Evolutionary conservation across 306 rosid genomes (phyloP), one percentile per base, ranked within the genome.

Genomic region (Cucurbita argyrosperma): DNA sequence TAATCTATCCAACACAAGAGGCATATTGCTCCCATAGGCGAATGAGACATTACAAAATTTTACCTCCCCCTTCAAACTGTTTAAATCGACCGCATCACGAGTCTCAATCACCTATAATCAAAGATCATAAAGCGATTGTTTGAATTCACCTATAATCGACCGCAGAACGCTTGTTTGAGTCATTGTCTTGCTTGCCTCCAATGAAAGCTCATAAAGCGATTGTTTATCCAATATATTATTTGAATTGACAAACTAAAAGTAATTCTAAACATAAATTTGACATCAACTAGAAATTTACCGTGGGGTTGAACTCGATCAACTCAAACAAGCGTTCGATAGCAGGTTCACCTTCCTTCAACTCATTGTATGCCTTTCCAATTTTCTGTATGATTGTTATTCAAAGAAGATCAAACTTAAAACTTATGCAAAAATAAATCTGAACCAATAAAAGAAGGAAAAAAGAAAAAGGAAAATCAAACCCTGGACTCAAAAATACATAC

Each of bases 301-400:
- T 80, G 69, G 89, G 58, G 81, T 80, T 77, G 84, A 86, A 82
- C 79, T 54, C 84, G 53, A 82, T 87, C 81, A 90, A 74, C 66
- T 87, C 88, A 84, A 85, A 58, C 82, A 92, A 55, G 77, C 98
- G 96, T 74, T 90, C 93, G 40, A 86, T 81, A 15, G 96, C 91
- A 47, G 96, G 96, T 84, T 92, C 96, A 79, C 96, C 98, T 83
- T 88, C 91, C 84, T 84, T 90, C 88, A 85, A 83, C 72, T 92
- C 98, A 80, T 92, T 88, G 84, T 90, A 92, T 79, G 96, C 92
- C 81, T 87, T 90, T 78, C 93, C 98, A 65, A 88, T 82, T 80
- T 88, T 92, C 98, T 92, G 96, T 80, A 15, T 47, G 77, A 89
- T 83, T 80, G 80, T 88, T 81, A 85, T 83, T 86, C 82, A 85